Evolutionary conservation across 73 alveolate species (phyloP), one percentile per base, ranked within the genome.

Genomic region (Symbiodinium pilosum): DNA sequence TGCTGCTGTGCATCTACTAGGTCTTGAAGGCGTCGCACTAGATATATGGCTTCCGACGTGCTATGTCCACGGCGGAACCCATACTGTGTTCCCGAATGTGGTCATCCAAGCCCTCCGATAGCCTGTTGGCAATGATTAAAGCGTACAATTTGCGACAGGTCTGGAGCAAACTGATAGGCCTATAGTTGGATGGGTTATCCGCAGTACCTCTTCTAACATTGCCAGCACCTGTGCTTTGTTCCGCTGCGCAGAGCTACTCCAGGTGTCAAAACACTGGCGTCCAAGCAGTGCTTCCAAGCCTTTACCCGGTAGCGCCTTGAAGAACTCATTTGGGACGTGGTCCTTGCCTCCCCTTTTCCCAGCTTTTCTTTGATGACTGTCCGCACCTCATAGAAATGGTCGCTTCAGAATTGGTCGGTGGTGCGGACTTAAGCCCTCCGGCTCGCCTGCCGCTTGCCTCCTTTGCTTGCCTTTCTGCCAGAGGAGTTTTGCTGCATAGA

Each of bases 301-400:
- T 41, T n/a, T 8, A 43, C 92, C 73, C n/a, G 69, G 9, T 42
- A 84, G 44, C 30, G 16, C 43, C 44, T 84, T 84, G 73, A 68
- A 84, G 43, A 84, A 84, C n/a, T 85, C 93, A 51, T 85, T 85
- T 21, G 93, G 93, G 51, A 85, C 47, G 14, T 38, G 24, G 30
- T 85, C 93, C 47, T 85, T 42, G 42, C 81, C 93, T 21, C 81
- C 47, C 2, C 69, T 12, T 11, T 85, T 43, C 4, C 81, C 83
- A 1, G 81, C 12, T 32, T 2, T 5, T 42, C 43, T 21, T 84
- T 84, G 42, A 84, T 84, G 42, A 71, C 92, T 6, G 38, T 11
- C 43, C 11, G n/a, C 28, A 85, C 52, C 11, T 85, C 86, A 75
- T 75, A 24, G 51, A 6, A 4, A 75, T 3, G 71, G 92, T 24